phyloP scores from a whole-genome alignment of 257 asterid species.

The Avicennia marina region DNA sequence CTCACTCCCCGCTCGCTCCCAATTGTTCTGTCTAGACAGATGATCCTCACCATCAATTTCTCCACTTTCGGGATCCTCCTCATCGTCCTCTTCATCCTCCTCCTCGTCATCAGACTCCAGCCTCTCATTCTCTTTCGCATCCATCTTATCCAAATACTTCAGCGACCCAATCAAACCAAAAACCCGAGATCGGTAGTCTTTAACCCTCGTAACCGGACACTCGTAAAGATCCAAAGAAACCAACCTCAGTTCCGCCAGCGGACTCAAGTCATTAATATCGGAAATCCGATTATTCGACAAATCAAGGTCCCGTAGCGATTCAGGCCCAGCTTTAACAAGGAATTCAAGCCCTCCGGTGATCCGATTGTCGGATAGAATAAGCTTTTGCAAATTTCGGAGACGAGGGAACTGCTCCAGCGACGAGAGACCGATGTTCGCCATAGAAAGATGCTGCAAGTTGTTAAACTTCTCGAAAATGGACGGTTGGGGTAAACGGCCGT shows the following conservation, averaged over 20 bases:
- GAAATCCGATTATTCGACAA: slow-evolving; percentile 88
- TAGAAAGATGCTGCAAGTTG: slow-evolving; percentile 75
- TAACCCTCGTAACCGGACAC: slow-evolving; percentile 85
- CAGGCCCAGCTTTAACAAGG: slow-evolving; percentile 69
- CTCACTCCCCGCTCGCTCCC: slow-evolving; percentile 47
- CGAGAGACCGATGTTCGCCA: slow-evolving; percentile 84
- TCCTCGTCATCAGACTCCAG: slow-evolving; percentile 95
- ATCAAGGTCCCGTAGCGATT: slow-evolving; percentile 81
- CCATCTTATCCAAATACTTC: slow-evolving; percentile 93
- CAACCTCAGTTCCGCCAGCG: slow-evolving; percentile 72
- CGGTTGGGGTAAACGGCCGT: slow-evolving; percentile 87
- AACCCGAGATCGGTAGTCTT: slow-evolving; percentile 83
- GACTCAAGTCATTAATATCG: slow-evolving; percentile 67
- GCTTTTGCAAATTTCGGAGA: slow-evolving; percentile 62
- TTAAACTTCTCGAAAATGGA: slow-evolving; percentile 85
- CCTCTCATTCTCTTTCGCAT: slow-evolving; percentile 85
- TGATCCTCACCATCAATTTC: slow-evolving; percentile 80
- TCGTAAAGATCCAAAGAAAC: slow-evolving; percentile 95
- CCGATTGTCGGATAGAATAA: slow-evolving; percentile 80
- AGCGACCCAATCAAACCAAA: slow-evolving; percentile 79
- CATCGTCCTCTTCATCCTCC: slow-evolving; percentile 61
- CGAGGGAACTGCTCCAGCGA: slow-evolving; percentile 83
- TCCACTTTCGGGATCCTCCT: slow-evolving; percentile 91
- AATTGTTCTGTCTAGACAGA: slow-evolving; percentile 40
- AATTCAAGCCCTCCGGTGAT: slow-evolving; percentile 83